A percentile compares a stretch with the other conserved stretches of the same genome.
Evolutionary conservation across 129 eudicot genomes (phyloP).

Genomic region (Flaveria sonorensis): DNA sequence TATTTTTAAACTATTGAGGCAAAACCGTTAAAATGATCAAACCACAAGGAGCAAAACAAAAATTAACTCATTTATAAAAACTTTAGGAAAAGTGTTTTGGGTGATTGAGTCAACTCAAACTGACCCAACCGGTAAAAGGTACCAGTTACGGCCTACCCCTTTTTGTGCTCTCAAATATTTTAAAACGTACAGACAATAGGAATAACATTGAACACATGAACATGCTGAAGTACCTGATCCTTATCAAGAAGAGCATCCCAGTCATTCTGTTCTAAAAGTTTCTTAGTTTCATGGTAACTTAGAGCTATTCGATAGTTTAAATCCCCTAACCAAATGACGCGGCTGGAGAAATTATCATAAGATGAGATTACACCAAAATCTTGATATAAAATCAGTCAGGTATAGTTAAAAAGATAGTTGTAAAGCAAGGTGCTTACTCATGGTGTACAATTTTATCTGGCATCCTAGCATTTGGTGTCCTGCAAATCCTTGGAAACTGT

Average conservation of each 20-base stretch:
- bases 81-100: neutral
- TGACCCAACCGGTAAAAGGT: neutral
- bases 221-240: constrained; percentile 55
- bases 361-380: constrained; percentile 18
- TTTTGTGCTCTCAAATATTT: neutral
- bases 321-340: constrained; percentile 72
- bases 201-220: constrained; percentile 1
- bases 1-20: too few species aligned
- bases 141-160: neutral
- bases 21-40: too few species aligned
- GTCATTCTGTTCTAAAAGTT: constrained; percentile 49
- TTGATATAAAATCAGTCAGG: constrained; percentile 1
- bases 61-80: too few species aligned
- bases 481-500: constrained; percentile 57
- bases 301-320: constrained; percentile 68
- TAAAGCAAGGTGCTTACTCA: constrained; percentile 47
- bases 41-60: too few species aligned
- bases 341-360: constrained; percentile 37
- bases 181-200: neutral
- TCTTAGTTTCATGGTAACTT: constrained; percentile 55
- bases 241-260: constrained; percentile 66
- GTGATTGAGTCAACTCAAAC: neutral
- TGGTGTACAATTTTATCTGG: constrained; percentile 66
- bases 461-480: constrained; percentile 33
- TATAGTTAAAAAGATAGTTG: neutral